These are phyloP conservation scores for Orobanche coerulescens DNA, from an alignment of 257 asterid species.

Conservation along the genomic window DNA sequence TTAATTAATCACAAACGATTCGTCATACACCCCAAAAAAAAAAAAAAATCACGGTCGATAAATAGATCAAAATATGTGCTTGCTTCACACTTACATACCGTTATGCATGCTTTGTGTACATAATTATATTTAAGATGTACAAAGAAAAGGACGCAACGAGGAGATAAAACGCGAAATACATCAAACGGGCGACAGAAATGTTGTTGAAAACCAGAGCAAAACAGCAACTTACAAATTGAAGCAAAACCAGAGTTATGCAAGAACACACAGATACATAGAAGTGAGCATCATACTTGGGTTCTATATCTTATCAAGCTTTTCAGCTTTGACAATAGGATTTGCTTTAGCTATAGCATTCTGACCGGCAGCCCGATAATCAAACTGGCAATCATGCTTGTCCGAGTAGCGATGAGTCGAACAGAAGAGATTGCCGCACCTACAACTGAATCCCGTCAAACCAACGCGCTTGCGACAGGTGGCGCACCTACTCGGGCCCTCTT, in stretches of 20 bases:
- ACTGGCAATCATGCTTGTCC: slow-evolving; percentile 46
- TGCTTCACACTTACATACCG: not conserved
- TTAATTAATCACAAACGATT: too few relatives aligned
- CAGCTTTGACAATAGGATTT: slow-evolving; percentile 51
- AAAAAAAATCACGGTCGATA: too few relatives aligned
- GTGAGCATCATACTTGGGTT: slow-evolving; percentile 16
- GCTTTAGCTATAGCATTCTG: slow-evolving; percentile 52
- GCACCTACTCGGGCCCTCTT: slow-evolving; percentile 49
- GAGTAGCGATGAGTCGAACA: slow-evolving; percentile 48
- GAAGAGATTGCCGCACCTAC: slow-evolving; percentile 53
- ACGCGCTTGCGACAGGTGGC: slow-evolving; percentile 45
- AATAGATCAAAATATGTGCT: too few relatives aligned
- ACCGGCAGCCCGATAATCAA: slow-evolving; percentile 43
- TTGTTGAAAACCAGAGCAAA: slow-evolving; percentile 30
- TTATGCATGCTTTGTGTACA: not conserved
- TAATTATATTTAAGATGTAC: not conserved
- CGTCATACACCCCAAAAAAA: too few relatives aligned
- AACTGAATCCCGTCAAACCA: slow-evolving; percentile 45
- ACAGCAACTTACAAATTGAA: slow-evolving; percentile 34
- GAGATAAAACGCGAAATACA: slow-evolving; percentile 5
- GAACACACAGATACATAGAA: slow-evolving; percentile 22
- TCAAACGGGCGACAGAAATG: slow-evolving; percentile 15
- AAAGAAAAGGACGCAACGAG: not conserved
- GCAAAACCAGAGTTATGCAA: slow-evolving; percentile 24
- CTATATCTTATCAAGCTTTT: slow-evolving; percentile 51